Conservation (phyloP, 2,329 filamentous ascomycete genomes). For the Neofusicoccum laricinum region DNA sequence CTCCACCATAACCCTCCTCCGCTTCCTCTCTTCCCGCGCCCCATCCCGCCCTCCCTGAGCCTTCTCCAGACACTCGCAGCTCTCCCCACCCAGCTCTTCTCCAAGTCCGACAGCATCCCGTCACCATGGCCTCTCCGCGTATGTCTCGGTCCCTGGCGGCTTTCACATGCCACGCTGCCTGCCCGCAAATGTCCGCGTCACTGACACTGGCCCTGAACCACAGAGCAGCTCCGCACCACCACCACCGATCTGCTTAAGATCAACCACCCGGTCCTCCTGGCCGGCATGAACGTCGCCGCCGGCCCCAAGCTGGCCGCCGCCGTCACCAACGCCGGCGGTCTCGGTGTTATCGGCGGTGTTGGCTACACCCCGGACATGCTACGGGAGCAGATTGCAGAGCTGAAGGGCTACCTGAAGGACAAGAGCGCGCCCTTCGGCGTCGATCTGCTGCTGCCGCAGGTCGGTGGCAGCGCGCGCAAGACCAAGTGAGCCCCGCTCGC, state of each 20-base stretch:
- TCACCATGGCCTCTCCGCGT: conserved; percentile 76
- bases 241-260: conserved; percentile 97
- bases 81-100: neutral
- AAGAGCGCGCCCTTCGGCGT: conserved; percentile 96
- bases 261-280: conserved; percentile 91
- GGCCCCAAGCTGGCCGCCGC: conserved; percentile 94
- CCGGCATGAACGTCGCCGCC: conserved; percentile 98
- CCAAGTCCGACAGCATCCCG: conserved; percentile 13
- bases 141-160: conserved; percentile 40
- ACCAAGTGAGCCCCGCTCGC: conserved; percentile 63
- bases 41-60: neutral
- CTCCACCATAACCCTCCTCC: conserved; percentile 18
- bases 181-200: neutral
- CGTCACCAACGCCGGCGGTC: conserved; percentile 92
- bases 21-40: neutral
- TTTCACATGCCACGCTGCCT: conserved; percentile 16
- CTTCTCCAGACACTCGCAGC: neutral
- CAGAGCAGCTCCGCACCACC: conserved; percentile 68
- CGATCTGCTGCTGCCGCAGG: conserved; percentile 88
- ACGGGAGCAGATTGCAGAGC: conserved; percentile 86
- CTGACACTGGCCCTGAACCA: neutral
- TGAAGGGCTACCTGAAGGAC: conserved; percentile 83
- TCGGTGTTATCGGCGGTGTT: conserved; percentile 94
- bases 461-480: conserved; percentile 90
- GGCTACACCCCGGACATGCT: conserved; percentile 98